Percentiles rank a stretch among this genome's conserved stretches.
Evolutionary conservation across 2,329 filamentous ascomycete species (phyloP).

Genomic region (Colletotrichum horii): DNA sequence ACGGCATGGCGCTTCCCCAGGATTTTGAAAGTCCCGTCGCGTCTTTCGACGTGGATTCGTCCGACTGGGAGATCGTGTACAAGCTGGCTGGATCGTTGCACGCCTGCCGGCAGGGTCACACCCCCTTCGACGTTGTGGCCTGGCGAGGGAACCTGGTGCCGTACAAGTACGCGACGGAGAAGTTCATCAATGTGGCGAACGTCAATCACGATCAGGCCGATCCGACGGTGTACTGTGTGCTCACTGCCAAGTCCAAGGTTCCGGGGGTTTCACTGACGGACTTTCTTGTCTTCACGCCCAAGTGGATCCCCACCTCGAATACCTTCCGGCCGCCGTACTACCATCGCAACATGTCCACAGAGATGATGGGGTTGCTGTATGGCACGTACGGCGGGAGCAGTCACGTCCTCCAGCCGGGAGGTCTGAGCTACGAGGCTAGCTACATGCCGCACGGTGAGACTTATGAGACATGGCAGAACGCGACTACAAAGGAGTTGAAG

Average conservation of each 20-base stretch:
- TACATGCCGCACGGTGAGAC: slow-evolving; percentile 42
- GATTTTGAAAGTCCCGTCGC: slow-evolving; percentile 67
- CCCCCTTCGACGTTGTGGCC: neutral
- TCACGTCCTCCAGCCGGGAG: slow-evolving; percentile 31
- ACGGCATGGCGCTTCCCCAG: slow-evolving; percentile 42
- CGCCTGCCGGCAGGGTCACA: slow-evolving; percentile 58
- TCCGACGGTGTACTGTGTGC: slow-evolving; percentile 65
- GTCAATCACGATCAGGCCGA: slow-evolving; percentile 64
- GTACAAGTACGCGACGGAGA: slow-evolving; percentile 52
- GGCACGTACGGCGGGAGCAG: slow-evolving; percentile 36
- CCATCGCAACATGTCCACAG: slow-evolving; percentile 63
- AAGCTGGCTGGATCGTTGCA: slow-evolving; percentile 61
- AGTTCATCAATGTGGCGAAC: slow-evolving; percentile 62
- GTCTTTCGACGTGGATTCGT: neutral
- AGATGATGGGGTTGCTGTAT: slow-evolving; percentile 59
- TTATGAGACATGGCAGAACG: slow-evolving; percentile 33
- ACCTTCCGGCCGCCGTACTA: slow-evolving; percentile 68
- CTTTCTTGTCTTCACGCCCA: slow-evolving; percentile 67
- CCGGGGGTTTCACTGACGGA: slow-evolving; percentile 60
- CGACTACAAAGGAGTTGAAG: slow-evolving; percentile 27
- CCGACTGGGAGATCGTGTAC: neutral
- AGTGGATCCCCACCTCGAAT: slow-evolving; percentile 62
- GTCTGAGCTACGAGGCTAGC: slow-evolving; percentile 35
- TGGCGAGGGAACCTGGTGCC: slow-evolving; percentile 60
- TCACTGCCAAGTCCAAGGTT: slow-evolving; percentile 59